A percentile compares a stretch with the other conserved stretches of the same genome.
Evolutionary conservation across 768 basidiomycete species (phyloP).

Genomic region (Suillus brevipes): DNA sequence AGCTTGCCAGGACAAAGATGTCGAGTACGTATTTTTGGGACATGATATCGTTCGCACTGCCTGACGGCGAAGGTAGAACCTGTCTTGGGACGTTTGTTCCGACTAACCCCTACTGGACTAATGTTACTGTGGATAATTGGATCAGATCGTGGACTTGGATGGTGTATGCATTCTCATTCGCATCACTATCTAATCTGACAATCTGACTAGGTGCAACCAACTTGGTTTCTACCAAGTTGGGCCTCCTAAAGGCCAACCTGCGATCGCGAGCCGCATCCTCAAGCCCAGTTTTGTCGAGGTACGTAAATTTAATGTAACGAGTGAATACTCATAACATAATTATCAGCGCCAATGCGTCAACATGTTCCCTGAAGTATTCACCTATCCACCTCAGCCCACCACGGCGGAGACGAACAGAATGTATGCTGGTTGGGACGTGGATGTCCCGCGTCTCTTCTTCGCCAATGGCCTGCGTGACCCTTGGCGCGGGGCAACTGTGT

Average conservation of each 20-base stretch:
- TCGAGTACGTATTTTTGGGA: constrained; percentile 42
- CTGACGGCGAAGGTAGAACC: constrained; percentile 40
- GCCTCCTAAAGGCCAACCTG: constrained; percentile 37
- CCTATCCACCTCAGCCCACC: constrained; percentile 44
- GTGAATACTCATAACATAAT: neutral
- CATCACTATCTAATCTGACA: neutral
- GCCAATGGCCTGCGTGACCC: constrained; percentile 68
- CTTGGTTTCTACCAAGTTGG: constrained; percentile 52
- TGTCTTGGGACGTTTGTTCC: constrained; percentile 45
- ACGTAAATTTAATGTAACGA: neutral
- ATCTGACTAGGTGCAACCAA: constrained; percentile 59
- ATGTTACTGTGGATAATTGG: constrained; percentile 53
- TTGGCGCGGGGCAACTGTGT: constrained; percentile 69
- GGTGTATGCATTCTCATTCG: constrained; percentile 41
- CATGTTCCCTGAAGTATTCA: constrained; percentile 64
- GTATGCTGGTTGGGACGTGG: constrained; percentile 68
- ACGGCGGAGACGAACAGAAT: constrained; percentile 43
- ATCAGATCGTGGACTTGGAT: constrained; percentile 73
- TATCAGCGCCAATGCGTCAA: constrained; percentile 63
- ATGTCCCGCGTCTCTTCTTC: constrained; percentile 60
- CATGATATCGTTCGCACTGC: neutral
- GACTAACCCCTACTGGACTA: constrained; percentile 45
- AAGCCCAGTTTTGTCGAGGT: constrained; percentile 32
- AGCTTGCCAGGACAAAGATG: constrained; percentile 53
- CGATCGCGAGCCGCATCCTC: constrained; percentile 35